Percentiles rank a stretch among this genome's conserved stretches.
Evolutionary conservation across 495 filamentous ascomycete genomes (phyloP).

Genomic region (Tuber borchii): DNA sequence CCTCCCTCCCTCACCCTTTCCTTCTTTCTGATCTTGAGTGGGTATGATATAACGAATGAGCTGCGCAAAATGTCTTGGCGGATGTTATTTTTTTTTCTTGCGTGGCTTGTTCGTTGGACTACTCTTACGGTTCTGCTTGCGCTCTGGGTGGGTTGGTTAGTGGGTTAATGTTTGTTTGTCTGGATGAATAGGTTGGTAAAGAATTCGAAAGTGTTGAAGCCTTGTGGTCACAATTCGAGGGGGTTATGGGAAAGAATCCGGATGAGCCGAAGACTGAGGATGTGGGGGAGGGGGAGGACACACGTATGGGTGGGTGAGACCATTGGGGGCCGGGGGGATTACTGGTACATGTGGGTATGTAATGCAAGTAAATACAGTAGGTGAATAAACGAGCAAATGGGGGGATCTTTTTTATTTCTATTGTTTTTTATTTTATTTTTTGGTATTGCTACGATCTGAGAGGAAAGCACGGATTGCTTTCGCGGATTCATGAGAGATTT

Average conservation of each 20-base stretch:
- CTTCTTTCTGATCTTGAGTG: neutral
- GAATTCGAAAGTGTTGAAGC: conserved; percentile 96
- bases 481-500: conserved; percentile 79
- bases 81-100: neutral
- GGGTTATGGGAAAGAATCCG: conserved; percentile 77
- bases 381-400: neutral
- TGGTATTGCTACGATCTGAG: conserved; percentile 49
- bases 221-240: conserved; percentile 94
- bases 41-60: neutral
- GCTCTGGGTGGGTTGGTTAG: neutral
- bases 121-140: neutral
- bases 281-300: conserved; percentile 38
- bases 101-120: neutral
- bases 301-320: conserved; percentile 13
- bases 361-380: conserved; percentile 9
- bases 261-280: conserved; percentile 45
- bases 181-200: conserved; percentile 68
- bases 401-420: conserved; percentile 2
- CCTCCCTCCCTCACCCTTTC: too few relatives aligned
- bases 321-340: neutral
- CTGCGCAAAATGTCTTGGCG: neutral
- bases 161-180: conserved; percentile 5
- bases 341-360: conserved; percentile 1
- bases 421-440: conserved; percentile 37
- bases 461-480: conserved; percentile 80